Base-by-base conservation (phyloP, 345 rosid genomes). In the Durio zibethinus region DNA sequence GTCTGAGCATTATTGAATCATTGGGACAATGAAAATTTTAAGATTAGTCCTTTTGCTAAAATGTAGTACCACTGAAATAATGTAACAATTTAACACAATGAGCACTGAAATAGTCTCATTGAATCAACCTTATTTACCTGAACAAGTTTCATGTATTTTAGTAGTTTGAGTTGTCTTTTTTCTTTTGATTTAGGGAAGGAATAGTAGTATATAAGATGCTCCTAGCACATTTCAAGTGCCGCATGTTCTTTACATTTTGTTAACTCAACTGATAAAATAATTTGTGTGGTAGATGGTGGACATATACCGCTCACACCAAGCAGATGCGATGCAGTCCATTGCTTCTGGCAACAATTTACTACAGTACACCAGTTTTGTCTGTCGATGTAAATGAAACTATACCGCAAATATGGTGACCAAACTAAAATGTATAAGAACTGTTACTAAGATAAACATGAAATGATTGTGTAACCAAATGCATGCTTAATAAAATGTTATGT, bases 1-100 rank as follows among this genome's bases (percentile, higher is more conserved):
- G 60, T 48, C 74, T 50, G 42, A 48, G 8, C 61, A 70, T 71
- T 60, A 71, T 71, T 71, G 74, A 71, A 71, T 71, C 74, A 50
- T 71, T 31, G 74, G 74, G 36, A 29, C 60, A 71, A 10, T 31
- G 27, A 29, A 29, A 69, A 20, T 10, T 20, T 71, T 71, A 71
- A 72, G 59, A 48, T 70, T 70, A 27, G 48, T 27, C 27, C 21
- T 16, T 45, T 27, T 25, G 36, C 73, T 27, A 25, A 68, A 31
- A 31, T 31, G 33, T 27, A n/a, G 59, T 10, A 62, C 18, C 67
- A 62, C 23, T 62, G 5, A 62, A 16, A 35, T 62, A 62, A 1
- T 40, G 43, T 40, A 40, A 10, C 43, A 8, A 4, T 40, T 40
- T 42, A 8, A 42, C 47, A 1, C 23, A n/a, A 9, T 11, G 1